Evolutionary conservation across 192 early-diverging fungal genomes (phyloP).

Genomic region (Backusella psychrophila): DNA sequence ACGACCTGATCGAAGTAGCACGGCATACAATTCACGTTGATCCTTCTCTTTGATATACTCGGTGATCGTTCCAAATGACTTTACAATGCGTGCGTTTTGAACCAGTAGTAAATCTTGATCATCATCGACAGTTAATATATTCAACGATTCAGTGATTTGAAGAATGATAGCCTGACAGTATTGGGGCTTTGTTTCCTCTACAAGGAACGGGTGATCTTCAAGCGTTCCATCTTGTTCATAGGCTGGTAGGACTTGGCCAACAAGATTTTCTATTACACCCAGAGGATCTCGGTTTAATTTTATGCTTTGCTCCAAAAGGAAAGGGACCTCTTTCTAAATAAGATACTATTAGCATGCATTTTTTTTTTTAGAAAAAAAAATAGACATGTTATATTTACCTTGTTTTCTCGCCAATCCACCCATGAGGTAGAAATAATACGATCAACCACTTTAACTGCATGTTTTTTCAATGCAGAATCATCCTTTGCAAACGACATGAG

Average conservation of each 20-base stretch:
- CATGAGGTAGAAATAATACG: constrained; percentile 37
- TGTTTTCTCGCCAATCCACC: constrained; percentile 36
- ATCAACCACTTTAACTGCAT: constrained; percentile 31
- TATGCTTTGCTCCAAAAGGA: constrained; percentile 44
- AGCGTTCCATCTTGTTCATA: constrained; percentile 33
- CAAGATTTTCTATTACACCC: constrained; percentile 37
- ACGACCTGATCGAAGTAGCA: constrained; percentile 46
- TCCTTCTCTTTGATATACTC: constrained; percentile 48
- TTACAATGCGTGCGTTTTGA: constrained; percentile 36
- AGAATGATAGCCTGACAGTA: constrained; percentile 40
- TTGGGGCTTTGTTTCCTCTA: constrained; percentile 33
- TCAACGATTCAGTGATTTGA: constrained; percentile 12
- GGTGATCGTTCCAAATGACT: constrained; percentile 44
- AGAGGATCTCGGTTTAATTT: constrained; percentile 32
- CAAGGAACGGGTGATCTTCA: constrained; percentile 41
- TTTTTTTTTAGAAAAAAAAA: too few species aligned
- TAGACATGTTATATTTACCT: constrained; percentile 19
- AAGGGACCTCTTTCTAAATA: constrained; percentile 42
- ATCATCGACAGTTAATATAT: background rate
- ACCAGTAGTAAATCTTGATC: constrained; percentile 14
- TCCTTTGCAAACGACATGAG: constrained; percentile 36
- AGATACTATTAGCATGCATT: background rate
- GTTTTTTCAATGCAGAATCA: constrained; percentile 14
- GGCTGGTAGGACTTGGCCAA: constrained; percentile 35
- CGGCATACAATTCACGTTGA: constrained; percentile 40